phyloP scores from a whole-genome alignment of 345 rosid genomes.

The sweet orange (Citrus sinensis) region DNA sequence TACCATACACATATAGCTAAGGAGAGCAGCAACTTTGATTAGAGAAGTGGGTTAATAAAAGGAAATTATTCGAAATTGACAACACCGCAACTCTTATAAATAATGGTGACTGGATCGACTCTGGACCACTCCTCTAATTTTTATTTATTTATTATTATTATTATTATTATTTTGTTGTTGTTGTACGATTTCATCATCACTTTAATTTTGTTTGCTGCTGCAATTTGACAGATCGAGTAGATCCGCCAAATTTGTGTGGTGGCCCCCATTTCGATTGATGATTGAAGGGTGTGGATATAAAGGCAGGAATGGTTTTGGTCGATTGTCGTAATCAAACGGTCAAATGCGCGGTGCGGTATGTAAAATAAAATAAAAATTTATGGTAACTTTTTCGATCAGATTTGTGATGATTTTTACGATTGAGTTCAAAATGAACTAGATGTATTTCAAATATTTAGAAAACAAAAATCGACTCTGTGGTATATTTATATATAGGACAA shows the following conservation, averaged over 20 bases:
- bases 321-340: neutral
- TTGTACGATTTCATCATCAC: neutral
- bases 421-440: no score
- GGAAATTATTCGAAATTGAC: conserved; percentile 5
- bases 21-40: neutral
- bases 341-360: neutral
- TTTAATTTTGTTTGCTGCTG: neutral
- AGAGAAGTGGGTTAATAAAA: neutral
- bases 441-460: no score
- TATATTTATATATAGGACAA: no score
- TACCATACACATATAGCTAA: neutral
- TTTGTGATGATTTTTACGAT: no score
- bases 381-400: neutral
- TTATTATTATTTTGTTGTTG: neutral
- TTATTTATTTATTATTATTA: neutral
- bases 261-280: no score
- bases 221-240: neutral
- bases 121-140: neutral
- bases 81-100: neutral
- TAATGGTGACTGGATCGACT: neutral
- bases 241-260: neutral
- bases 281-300: neutral
- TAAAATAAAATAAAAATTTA: no score
- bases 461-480: no score
- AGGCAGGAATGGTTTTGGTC: conserved; percentile 1